A percentile compares a stretch with the other conserved stretches of the same genome.
Conservation (phyloP, 192 early-diverging fungal species). For the Umbelopsis vinacea region DNA sequence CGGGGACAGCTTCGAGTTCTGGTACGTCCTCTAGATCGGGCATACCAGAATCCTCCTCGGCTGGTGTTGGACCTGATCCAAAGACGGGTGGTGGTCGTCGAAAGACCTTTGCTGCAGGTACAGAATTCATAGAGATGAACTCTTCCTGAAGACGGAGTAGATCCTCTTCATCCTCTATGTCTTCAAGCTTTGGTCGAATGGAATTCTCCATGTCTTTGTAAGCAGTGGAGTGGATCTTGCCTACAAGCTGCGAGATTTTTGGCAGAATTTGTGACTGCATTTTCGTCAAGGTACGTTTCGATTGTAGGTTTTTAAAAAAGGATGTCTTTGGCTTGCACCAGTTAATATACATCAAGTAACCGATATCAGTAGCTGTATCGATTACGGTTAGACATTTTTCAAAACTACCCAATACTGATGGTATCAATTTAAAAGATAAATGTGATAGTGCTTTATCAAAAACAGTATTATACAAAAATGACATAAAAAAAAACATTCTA, state of each 20-base stretch:
- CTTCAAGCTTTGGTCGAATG: constrained; percentile 11
- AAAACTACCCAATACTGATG: not conserved
- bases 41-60: constrained; percentile 9
- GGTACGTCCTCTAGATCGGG: constrained; percentile 24
- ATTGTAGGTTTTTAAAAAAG: too few relatives aligned
- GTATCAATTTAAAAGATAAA: not conserved
- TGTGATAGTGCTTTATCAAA: not conserved
- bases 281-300: not conserved
- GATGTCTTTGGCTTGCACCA: too few relatives aligned
- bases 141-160: constrained; percentile 54
- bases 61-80: not conserved
- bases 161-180: constrained; percentile 49
- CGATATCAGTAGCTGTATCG: too few relatives aligned
- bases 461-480: not conserved
- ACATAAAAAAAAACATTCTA: not conserved
- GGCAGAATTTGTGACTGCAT: not conserved
- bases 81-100: constrained; percentile 33
- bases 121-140: constrained; percentile 43
- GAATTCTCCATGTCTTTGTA: constrained; percentile 1
- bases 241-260: not conserved
- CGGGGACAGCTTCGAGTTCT: not conserved
- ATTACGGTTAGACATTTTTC: not conserved
- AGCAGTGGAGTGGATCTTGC: not conserved
- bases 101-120: constrained; percentile 47
- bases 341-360: too few relatives aligned